These are phyloP conservation scores for Phialophora verrucosa DNA, from an alignment of 2,329 filamentous ascomycete species.

Conservation along the genomic window DNA sequence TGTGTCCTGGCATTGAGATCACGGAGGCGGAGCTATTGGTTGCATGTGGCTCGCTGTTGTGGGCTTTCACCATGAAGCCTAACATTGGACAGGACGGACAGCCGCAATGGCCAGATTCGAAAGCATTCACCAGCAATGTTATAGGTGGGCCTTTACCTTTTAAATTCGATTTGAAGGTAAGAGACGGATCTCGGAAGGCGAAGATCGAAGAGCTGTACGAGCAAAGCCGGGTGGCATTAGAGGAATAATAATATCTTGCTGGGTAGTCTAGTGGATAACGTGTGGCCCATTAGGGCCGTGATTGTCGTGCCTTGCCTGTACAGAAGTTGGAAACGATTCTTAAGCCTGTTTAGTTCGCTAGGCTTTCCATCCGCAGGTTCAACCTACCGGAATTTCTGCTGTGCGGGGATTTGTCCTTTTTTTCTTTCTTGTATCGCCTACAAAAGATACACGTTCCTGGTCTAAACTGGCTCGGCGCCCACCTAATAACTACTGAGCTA, in stretches of 20 bases:
- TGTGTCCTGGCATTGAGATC: conserved; percentile 35
- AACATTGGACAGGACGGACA: conserved; percentile 37
- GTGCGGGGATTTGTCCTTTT: no score
- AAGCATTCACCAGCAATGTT: conserved; percentile 38
- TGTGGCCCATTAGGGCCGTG: no score
- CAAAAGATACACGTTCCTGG: no score
- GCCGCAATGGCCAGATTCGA: conserved; percentile 34
- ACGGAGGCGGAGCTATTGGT: conserved; percentile 41
- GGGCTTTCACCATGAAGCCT: conserved; percentile 39
- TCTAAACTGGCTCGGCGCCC: no score
- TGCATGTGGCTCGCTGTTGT: conserved; percentile 38
- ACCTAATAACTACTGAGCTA: no score
- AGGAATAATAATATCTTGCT: neutral
- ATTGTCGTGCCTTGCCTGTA: neutral
- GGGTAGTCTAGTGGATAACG: no score
- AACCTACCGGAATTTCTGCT: no score
- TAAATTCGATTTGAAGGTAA: conserved; percentile 38
- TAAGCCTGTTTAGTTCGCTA: no score
- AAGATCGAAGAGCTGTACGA: conserved; percentile 13
- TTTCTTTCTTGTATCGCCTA: no score
- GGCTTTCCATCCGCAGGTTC: no score
- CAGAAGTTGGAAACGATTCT: no score
- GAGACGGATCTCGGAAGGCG: conserved; percentile 13
- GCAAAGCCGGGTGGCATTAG: neutral
- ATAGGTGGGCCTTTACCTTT: conserved; percentile 40